phyloP scores from a whole-genome alignment of 768 basidiomycete species.

The Trichaptum fuscoviolaceum region DNA sequence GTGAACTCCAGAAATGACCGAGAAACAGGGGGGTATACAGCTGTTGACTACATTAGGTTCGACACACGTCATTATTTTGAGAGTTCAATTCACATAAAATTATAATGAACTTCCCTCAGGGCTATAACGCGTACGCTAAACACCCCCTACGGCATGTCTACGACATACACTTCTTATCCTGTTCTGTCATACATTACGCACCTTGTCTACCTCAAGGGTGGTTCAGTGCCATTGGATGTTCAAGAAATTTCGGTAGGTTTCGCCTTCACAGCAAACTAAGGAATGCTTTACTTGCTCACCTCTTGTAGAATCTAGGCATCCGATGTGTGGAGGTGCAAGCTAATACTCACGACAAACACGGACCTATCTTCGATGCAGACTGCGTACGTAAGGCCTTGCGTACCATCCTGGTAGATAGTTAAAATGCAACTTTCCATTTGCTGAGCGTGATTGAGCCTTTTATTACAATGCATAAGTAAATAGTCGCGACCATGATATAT shows the following conservation, averaged over 20 bases:
- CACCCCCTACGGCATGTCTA: constrained; percentile 41
- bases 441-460: background rate
- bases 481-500: background rate
- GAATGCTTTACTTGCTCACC: constrained; percentile 4
- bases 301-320: constrained; percentile 50
- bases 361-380: constrained; percentile 39
- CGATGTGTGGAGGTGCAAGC: constrained; percentile 47
- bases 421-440: background rate
- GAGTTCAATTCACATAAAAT: constrained; percentile 4
- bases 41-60: constrained; percentile 77
- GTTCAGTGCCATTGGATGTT: constrained; percentile 57
- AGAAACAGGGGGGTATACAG: constrained; percentile 83
- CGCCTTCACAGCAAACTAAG: background rate
- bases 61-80: constrained; percentile 15
- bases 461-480: background rate
- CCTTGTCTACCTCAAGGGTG: constrained; percentile 68
- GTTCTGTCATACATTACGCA: constrained; percentile 82
- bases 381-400: constrained; percentile 39
- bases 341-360: constrained; percentile 19
- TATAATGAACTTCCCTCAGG: constrained; percentile 27
- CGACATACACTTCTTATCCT: constrained; percentile 59
- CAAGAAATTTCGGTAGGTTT: constrained; percentile 52
- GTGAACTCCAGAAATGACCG: constrained; percentile 88
- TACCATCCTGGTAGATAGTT: background rate
- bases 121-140: constrained; percentile 70